Conservation (phyloP, 495 filamentous ascomycete species). For the Articulospora tetracladia region DNA sequence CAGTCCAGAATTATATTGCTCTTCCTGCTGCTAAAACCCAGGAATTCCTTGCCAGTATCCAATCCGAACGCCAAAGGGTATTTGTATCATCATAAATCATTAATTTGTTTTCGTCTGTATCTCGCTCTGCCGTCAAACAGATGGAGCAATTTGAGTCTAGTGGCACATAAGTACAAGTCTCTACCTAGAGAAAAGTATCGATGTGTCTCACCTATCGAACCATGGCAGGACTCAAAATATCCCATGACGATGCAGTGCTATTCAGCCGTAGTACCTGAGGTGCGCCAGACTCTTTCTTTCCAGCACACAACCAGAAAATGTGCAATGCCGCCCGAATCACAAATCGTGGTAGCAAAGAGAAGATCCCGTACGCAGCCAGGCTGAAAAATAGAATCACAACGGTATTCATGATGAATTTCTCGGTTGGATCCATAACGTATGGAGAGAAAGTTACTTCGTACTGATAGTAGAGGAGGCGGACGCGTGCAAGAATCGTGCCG, state of each 20-base stretch:
- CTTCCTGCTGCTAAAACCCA: too few relatives aligned
- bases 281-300: background rate
- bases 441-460: constrained; percentile 78
- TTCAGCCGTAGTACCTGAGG: background rate
- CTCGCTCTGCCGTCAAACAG: too few relatives aligned
- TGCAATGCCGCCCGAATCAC: background rate
- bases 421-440: constrained; percentile 76
- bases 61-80: too few relatives aligned
- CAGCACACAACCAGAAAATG: background rate
- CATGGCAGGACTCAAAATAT: background rate
- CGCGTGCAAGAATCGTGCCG: constrained; percentile 48
- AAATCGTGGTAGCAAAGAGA: background rate
- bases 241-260: background rate
- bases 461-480: constrained; percentile 73
- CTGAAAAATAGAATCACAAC: constrained; percentile 9
- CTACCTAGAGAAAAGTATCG: too few relatives aligned
- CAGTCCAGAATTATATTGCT: too few relatives aligned
- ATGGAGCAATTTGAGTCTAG: too few relatives aligned
- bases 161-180: too few relatives aligned
- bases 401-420: constrained; percentile 69
- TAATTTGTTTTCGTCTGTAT: too few relatives aligned
- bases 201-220: background rate
- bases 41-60: too few relatives aligned
- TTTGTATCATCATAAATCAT: too few relatives aligned
- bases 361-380: background rate